Evolutionary conservation across 2,329 filamentous ascomycete species (phyloP).

Genomic region (Penicillium sp.): DNA sequence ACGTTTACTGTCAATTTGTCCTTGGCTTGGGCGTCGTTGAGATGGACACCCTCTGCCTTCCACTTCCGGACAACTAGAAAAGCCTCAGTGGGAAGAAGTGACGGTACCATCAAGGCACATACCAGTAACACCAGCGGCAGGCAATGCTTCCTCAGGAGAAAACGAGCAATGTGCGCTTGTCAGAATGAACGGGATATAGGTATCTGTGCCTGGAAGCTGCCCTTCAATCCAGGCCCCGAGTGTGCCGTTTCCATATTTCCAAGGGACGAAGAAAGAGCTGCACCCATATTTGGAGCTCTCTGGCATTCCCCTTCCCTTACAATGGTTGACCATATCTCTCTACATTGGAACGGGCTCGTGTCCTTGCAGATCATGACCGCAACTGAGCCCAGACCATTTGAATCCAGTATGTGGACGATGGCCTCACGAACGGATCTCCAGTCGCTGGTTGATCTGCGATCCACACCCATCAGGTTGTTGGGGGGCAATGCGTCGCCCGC

Average conservation of each 20-base stretch:
- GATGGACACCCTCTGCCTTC: background rate
- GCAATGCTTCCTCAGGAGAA: background rate
- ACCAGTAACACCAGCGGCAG: background rate
- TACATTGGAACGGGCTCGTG: background rate
- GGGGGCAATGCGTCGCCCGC: background rate
- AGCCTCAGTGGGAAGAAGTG: background rate
- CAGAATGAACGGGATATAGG: background rate
- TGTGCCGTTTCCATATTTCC: background rate
- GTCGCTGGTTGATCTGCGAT: background rate
- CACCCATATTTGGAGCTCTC: too few relatives aligned
- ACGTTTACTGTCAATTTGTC: too few relatives aligned
- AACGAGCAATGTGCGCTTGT: background rate
- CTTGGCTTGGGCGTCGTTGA: too few relatives aligned
- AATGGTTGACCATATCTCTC: background rate
- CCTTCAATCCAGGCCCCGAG: background rate
- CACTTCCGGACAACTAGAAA: background rate
- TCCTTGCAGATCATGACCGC: background rate
- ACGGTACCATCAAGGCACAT: background rate
- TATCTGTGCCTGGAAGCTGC: background rate
- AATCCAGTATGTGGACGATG: background rate
- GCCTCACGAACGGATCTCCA: slow-evolving; percentile 1
- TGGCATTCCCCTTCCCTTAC: background rate
- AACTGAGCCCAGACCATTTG: background rate
- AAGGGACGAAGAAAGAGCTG: too few relatives aligned
- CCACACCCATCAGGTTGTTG: background rate